A percentile compares a stretch with the other conserved stretches of the same genome.
Evolutionary conservation across 768 basidiomycete genomes (phyloP).

Genomic region (Agrocybe praecox): DNA sequence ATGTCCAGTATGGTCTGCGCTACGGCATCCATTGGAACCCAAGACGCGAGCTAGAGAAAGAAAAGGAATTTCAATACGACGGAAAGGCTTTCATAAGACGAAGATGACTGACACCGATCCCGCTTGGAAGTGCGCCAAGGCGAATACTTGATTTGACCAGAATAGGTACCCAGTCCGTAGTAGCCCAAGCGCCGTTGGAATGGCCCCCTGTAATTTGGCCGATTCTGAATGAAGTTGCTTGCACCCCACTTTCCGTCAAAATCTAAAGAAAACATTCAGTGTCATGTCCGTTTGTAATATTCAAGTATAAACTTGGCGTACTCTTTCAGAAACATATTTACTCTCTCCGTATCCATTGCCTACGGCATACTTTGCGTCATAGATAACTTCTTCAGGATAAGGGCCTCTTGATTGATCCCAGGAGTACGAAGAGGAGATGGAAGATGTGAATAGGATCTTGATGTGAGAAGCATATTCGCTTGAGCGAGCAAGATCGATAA

Average conservation of each 20-base stretch:
- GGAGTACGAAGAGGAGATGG: conserved; percentile 28
- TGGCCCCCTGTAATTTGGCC: conserved; percentile 38
- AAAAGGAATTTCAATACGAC: not conserved
- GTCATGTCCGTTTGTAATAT: no score
- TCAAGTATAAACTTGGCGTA: no score
- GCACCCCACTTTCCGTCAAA: conserved; percentile 25
- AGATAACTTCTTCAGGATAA: conserved; percentile 35
- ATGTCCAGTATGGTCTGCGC: conserved; percentile 32
- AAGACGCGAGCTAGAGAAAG: conserved; percentile 26
- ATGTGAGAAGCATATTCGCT: conserved; percentile 32
- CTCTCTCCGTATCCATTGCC: conserved; percentile 34
- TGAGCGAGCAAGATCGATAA: conserved; percentile 39
- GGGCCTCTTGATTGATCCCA: conserved; percentile 27
- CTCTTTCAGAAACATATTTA: conserved; percentile 36
- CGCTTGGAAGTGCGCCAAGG: conserved; percentile 28
- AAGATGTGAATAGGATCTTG: conserved; percentile 42
- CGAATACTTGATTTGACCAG: conserved; percentile 37
- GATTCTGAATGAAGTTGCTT: conserved; percentile 32
- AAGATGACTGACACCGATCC: conserved; percentile 24
- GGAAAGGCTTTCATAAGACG: no score
- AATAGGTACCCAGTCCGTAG: conserved; percentile 41
- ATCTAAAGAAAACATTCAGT: conserved; percentile 5
- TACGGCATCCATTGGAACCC: conserved; percentile 38
- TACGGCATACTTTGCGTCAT: conserved; percentile 23
- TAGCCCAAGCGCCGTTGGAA: conserved; percentile 39